Evolutionary conservation across 2,329 filamentous ascomycete species (phyloP).

Genomic region (Penicillium sp.): DNA sequence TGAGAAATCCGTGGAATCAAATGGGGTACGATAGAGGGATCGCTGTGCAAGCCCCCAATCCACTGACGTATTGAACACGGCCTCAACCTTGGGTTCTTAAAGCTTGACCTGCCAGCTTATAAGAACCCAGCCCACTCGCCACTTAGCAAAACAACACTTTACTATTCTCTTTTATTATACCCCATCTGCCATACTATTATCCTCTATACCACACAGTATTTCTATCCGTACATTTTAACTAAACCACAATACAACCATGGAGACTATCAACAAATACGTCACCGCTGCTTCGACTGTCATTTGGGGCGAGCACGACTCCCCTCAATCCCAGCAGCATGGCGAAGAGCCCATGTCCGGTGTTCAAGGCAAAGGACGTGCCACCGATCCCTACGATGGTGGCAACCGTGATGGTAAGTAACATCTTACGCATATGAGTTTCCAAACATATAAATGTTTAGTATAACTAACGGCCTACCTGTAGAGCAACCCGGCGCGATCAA

Average conservation of each 20-base stretch:
- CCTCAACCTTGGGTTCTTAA: slow-evolving; percentile 1
- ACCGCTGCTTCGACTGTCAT: slow-evolving; percentile 50
- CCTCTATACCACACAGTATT: background rate
- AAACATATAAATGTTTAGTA: background rate
- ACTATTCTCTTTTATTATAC: background rate
- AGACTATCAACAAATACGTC: slow-evolving; percentile 58
- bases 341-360: slow-evolving; percentile 71
- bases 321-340: slow-evolving; percentile 35
- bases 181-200: background rate
- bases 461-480: slow-evolving; percentile 2
- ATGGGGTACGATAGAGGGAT: background rate
- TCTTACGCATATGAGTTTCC: background rate
- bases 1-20: background rate
- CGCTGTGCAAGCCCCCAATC: slow-evolving; percentile 1
- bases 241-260: slow-evolving; percentile 49
- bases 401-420: slow-evolving; percentile 60
- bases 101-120: slow-evolving; percentile 4
- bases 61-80: slow-evolving; percentile 5
- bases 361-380: slow-evolving; percentile 62
- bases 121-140: background rate
- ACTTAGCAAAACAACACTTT: background rate
- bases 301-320: slow-evolving; percentile 44
- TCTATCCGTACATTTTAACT: background rate
- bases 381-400: slow-evolving; percentile 75
- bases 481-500: slow-evolving; percentile 30